Conservation (phyloP, 2,329 filamentous ascomycete genomes). For the Helicocarpus griseus region DNA sequence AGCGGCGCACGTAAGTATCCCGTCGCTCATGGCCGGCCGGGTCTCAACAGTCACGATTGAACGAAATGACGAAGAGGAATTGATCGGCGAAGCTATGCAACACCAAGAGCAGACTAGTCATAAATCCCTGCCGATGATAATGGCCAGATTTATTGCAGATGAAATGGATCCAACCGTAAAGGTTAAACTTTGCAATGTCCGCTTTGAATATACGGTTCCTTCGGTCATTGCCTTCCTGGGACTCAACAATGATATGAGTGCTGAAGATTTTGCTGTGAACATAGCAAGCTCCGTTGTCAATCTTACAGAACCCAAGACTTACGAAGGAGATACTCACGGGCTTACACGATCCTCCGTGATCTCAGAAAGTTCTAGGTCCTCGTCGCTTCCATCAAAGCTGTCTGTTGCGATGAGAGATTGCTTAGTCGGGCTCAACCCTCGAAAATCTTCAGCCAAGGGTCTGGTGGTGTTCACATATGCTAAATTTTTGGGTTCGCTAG, state of each 20-base stretch:
- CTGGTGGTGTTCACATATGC: slow-evolving; percentile 71
- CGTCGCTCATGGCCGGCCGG: slow-evolving; percentile 71
- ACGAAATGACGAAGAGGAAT: slow-evolving; percentile 59
- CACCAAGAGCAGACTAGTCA: slow-evolving; percentile 16
- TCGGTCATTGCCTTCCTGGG: slow-evolving; percentile 72
- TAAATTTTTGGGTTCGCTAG: slow-evolving; percentile 57
- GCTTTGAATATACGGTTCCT: slow-evolving; percentile 79
- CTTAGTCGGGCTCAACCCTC: slow-evolving; percentile 73
- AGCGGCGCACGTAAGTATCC: slow-evolving; percentile 71
- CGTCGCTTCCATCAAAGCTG: slow-evolving; percentile 43
- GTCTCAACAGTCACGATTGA: slow-evolving; percentile 52
- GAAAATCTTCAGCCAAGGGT: slow-evolving; percentile 64
- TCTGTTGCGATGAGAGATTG: slow-evolving; percentile 67
- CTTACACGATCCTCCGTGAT: slow-evolving; percentile 11
- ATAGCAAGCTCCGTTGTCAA: slow-evolving; percentile 73
- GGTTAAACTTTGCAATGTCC: slow-evolving; percentile 73
- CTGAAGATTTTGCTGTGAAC: slow-evolving; percentile 63
- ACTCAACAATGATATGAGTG: slow-evolving; percentile 55
- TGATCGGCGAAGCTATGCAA: slow-evolving; percentile 55
- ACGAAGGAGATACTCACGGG: slow-evolving; percentile 11
- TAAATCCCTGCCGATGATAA: slow-evolving; percentile 53
- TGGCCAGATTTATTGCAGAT: slow-evolving; percentile 83
- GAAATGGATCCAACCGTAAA: slow-evolving; percentile 89
- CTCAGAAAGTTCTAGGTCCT: slow-evolving; percentile 14
- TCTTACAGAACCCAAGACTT: slow-evolving; percentile 49